Evolutionary conservation across 495 filamentous ascomycete genomes (phyloP).

Genomic region (Aspergillus kassunensis): DNA sequence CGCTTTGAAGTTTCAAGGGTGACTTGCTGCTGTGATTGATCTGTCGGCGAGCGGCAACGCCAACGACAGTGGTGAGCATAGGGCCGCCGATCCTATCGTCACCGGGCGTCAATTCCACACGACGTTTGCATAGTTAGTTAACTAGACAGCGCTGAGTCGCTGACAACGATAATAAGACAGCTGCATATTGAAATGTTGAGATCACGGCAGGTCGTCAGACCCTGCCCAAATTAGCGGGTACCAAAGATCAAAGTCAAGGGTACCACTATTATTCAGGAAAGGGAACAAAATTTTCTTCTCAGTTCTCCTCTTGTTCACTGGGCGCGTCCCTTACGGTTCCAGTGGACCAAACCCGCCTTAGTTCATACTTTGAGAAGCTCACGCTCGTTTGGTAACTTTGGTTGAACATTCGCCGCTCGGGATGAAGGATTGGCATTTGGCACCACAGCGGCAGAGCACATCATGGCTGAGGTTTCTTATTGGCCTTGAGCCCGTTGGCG

Average conservation of each 20-base stretch:
- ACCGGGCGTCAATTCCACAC: no score
- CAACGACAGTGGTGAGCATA: no score
- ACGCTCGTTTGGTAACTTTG: background rate
- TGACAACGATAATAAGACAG: no score
- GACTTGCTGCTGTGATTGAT: conserved; percentile 23
- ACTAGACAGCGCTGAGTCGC: no score
- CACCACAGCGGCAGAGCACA: conserved; percentile 18
- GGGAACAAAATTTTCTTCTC: conserved; percentile 5
- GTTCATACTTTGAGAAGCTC: background rate
- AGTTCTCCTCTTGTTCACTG: background rate
- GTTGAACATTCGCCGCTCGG: conserved; percentile 1
- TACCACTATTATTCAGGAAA: background rate
- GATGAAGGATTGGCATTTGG: conserved; percentile 10
- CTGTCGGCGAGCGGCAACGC: conserved; percentile 18
- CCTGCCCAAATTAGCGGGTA: conserved; percentile 17
- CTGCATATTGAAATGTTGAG: background rate
- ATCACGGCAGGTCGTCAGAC: background rate
- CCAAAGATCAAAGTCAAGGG: conserved; percentile 13
- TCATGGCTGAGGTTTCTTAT: conserved; percentile 13
- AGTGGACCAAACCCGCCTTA: conserved; percentile 2
- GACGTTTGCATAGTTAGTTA: no score
- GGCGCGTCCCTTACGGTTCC: conserved; percentile 16
- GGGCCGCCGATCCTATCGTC: no score
- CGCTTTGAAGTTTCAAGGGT: background rate
- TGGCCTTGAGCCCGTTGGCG: conserved; percentile 1